phyloP scores from a whole-genome alignment of 352 stramenopile species.

The Phytophthora aleatoria region DNA sequence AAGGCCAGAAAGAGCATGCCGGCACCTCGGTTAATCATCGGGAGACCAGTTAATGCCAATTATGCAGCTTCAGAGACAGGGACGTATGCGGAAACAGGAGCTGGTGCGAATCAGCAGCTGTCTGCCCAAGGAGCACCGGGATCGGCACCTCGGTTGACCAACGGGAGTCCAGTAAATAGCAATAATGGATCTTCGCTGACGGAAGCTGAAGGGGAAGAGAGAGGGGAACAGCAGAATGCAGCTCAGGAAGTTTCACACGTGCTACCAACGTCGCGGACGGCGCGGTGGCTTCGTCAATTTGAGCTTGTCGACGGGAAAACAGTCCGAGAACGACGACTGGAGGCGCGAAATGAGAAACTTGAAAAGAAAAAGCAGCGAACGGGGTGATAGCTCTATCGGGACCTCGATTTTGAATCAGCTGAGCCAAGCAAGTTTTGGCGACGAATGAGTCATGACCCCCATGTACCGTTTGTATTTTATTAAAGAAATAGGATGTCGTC shows the following conservation, averaged over 20 bases:
- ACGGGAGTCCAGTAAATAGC: no score
- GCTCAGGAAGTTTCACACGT: slow-evolving; percentile 1
- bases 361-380: slow-evolving; percentile 9
- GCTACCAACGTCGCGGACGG: background rate
- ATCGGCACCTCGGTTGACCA: background rate
- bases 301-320: slow-evolving; percentile 28
- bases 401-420: background rate
- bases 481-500: no score
- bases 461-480: no score
- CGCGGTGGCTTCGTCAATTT: slow-evolving; percentile 22
- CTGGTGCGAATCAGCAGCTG: no score
- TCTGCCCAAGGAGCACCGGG: no score
- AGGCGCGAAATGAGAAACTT: slow-evolving; percentile 10
- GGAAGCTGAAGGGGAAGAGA: background rate
- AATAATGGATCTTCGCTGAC: no score
- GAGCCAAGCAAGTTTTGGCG: background rate
- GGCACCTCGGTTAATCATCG: background rate
- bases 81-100: background rate
- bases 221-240: background rate
- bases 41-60: background rate
- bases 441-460: background rate
- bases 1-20: background rate
- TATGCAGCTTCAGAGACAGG: background rate
- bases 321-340: slow-evolving; percentile 17
- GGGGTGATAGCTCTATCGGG: background rate